Percentiles rank a stretch among this genome's conserved stretches.
phyloP scores from a whole-genome alignment of 2,329 filamentous ascomycete species.

The Epichloe gansuensis region DNA sequence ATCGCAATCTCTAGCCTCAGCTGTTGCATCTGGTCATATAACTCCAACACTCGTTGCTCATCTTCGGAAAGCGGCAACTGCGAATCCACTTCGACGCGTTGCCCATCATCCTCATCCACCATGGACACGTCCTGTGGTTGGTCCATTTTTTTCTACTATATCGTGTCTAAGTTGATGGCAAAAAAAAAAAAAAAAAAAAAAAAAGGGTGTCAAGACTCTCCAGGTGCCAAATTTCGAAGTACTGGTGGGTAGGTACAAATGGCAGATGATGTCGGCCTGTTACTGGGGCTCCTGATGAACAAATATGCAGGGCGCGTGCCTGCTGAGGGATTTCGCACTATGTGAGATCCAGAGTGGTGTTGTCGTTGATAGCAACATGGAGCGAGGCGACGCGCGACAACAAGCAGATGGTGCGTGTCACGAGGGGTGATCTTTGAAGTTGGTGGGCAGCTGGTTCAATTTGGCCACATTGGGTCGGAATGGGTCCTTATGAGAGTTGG shows the following conservation, averaged over 20 bases:
- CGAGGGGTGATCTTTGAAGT: background rate
- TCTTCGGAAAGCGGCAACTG: slow-evolving; percentile 48
- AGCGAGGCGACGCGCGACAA: background rate
- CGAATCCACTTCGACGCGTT: slow-evolving; percentile 20
- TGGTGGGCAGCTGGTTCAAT: background rate
- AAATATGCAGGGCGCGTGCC: background rate
- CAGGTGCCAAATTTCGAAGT: no score
- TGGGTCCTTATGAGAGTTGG: background rate
- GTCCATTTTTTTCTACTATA: background rate
- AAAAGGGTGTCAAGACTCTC: no score
- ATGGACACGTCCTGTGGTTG: slow-evolving; percentile 15
- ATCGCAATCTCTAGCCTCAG: slow-evolving; percentile 62
- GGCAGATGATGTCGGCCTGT: background rate
- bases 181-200: no score
- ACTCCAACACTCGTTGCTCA: slow-evolving; percentile 53
- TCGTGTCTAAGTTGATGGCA: background rate
- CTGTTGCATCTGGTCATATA: slow-evolving; percentile 61
- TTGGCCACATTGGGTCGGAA: background rate
- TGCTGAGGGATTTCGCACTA: background rate
- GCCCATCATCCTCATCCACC: slow-evolving; percentile 8
- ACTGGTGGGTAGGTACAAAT: no score
- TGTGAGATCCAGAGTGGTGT: background rate
- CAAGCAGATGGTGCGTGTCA: background rate
- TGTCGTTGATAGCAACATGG: background rate
- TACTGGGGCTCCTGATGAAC: background rate